phyloP scores from a whole-genome alignment of 305 asterid species.

The Fraxinus nigra region DNA sequence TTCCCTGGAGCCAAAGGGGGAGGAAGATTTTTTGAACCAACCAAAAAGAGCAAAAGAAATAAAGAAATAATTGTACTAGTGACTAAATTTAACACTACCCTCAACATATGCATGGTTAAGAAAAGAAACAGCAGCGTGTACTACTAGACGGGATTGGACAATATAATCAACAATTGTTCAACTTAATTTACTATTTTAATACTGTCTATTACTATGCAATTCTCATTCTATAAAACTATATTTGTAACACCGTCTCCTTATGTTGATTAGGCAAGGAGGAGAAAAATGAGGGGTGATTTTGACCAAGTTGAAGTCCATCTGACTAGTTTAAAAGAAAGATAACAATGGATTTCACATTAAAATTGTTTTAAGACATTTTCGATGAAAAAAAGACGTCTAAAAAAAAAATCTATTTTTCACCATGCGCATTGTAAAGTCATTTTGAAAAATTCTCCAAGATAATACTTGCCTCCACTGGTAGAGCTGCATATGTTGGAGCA shows the following conservation, averaged over 20 bases:
- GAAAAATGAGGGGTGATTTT: background rate
- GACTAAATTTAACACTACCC: background rate
- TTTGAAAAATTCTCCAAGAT: constrained; percentile 1
- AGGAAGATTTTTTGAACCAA: background rate
- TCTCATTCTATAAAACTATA: background rate
- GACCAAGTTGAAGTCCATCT: background rate
- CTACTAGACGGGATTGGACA: background rate
- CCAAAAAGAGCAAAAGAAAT: background rate
- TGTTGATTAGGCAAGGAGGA: background rate
- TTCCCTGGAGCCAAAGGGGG: background rate
- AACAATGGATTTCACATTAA: background rate
- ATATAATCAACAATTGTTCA: background rate
- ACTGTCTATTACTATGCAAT: background rate
- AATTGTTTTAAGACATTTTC: background rate
- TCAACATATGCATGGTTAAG: background rate
- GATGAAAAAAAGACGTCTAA: background rate
- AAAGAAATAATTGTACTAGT: background rate
- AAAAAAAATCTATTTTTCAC: background rate
- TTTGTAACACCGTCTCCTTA: background rate
- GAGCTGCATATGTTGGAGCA: constrained; percentile 54
- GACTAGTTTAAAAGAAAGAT: background rate
- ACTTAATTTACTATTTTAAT: background rate
- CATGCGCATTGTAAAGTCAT: background rate
- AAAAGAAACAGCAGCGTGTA: background rate
- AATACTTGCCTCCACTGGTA: constrained; percentile 56